phyloP scores from a whole-genome alignment of 177 flowering plant genomes.

The Vitis hybrid region DNA sequence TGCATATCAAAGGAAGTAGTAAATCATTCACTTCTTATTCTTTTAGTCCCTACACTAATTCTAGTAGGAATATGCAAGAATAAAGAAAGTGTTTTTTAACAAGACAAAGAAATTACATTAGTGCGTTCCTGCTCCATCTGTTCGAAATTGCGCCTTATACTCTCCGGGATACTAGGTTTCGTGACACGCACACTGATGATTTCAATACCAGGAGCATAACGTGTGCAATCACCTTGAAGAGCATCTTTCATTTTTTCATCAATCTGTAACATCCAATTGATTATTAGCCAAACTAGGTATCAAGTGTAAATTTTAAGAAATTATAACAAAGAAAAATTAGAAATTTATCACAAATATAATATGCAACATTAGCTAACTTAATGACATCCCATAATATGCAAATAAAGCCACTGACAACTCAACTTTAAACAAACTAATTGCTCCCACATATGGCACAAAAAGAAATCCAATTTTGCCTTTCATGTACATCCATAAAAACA shows the following conservation, averaged over 20 bases:
- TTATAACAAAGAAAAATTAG: background rate
- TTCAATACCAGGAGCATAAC: constrained; percentile 95
- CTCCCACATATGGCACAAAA: no score
- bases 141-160: constrained; percentile 78
- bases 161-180: constrained; percentile 76
- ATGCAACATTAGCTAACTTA: background rate
- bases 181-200: constrained; percentile 92
- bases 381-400: no score
- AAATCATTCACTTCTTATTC: background rate
- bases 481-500: no score
- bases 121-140: constrained; percentile 96
- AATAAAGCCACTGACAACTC: background rate
- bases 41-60: background rate
- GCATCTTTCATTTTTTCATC: constrained; percentile 98
- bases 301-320: background rate
- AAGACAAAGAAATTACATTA: constrained; percentile 46
- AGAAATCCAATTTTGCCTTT: no score
- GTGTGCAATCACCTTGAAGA: constrained; percentile 90
- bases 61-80: background rate
- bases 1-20: background rate
- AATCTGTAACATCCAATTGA: constrained; percentile 48
- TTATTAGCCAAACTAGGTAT: background rate
- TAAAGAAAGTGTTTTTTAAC: background rate
- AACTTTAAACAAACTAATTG: background rate
- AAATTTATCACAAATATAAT: background rate